These are phyloP conservation scores for Microdochium trichocladiopsis DNA, from an alignment of 2,329 filamentous ascomycete genomes.

Conservation along the genomic window DNA sequence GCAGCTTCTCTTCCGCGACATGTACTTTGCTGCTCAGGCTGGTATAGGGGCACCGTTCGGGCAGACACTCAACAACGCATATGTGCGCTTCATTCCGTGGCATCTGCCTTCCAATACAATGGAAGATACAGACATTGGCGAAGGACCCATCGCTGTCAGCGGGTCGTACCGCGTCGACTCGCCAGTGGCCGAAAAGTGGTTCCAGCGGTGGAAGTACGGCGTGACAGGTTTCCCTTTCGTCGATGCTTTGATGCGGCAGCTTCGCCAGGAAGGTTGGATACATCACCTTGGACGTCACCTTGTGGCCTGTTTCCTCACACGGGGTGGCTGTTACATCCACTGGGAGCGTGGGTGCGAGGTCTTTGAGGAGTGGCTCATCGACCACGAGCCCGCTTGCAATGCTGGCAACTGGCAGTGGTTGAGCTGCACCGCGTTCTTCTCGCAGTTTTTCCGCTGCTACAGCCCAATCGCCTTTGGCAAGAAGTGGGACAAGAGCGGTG, in stretches of 20 bases:
- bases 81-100: slow-evolving; percentile 73
- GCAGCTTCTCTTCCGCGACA: slow-evolving; percentile 71
- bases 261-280: slow-evolving; percentile 68
- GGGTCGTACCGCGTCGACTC: slow-evolving; percentile 59
- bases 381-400: slow-evolving; percentile 70
- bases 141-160: slow-evolving; percentile 40
- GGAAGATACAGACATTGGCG: slow-evolving; percentile 16
- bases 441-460: slow-evolving; percentile 66
- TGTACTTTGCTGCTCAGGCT: slow-evolving; percentile 77
- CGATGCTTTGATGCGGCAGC: slow-evolving; percentile 72
- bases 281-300: slow-evolving; percentile 71
- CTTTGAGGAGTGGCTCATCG: slow-evolving; percentile 69
- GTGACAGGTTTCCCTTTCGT: slow-evolving; percentile 75
- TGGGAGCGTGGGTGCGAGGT: slow-evolving; percentile 76
- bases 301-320: slow-evolving; percentile 75
- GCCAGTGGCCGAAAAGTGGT: slow-evolving; percentile 54
- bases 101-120: slow-evolving; percentile 59
- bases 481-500: slow-evolving; percentile 67
- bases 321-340: slow-evolving; percentile 70
- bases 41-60: slow-evolving; percentile 56
- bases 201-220: slow-evolving; percentile 62
- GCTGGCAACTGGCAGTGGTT: slow-evolving; percentile 76
- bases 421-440: slow-evolving; percentile 67
- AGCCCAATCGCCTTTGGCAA: slow-evolving; percentile 64
- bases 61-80: slow-evolving; percentile 57